Percentiles rank a stretch among this genome's conserved stretches.
Conservation (phyloP, 148 eudicot genomes). For the Camellia sinensis region DNA sequence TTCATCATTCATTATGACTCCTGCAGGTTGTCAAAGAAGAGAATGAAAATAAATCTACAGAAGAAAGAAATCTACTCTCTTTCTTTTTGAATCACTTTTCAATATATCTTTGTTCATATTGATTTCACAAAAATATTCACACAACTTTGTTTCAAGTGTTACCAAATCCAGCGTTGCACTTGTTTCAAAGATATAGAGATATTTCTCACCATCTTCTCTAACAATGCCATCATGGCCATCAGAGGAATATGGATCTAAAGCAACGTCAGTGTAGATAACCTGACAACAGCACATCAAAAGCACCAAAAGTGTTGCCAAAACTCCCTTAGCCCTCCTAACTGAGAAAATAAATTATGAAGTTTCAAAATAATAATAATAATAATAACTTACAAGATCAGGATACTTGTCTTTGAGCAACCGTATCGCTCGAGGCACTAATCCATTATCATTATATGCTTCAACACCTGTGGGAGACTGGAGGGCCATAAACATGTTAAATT, state of each 20-base stretch:
- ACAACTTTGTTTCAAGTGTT: not conserved
- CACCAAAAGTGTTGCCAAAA: slow-evolving; percentile 2
- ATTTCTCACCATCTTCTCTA: slow-evolving; percentile 85
- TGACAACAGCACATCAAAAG: slow-evolving; percentile 31
- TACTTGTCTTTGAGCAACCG: slow-evolving; percentile 86
- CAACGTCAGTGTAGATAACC: slow-evolving; percentile 94
- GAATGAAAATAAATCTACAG: too few species aligned
- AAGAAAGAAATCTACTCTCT: too few species aligned
- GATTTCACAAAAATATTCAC: not conserved
- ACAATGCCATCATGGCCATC: slow-evolving; percentile 99
- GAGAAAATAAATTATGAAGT: not conserved
- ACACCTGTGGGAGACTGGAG: slow-evolving; percentile 77
- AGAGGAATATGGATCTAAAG: slow-evolving; percentile 96
- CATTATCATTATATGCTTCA: slow-evolving; percentile 93
- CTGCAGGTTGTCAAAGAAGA: slow-evolving; percentile 33
- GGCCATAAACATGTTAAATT: slow-evolving; percentile 7
- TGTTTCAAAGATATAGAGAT: not conserved
- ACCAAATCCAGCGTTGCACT: not conserved
- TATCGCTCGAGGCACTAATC: slow-evolving; percentile 87
- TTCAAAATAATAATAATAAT: not conserved
- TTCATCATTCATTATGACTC: slow-evolving; percentile 97
- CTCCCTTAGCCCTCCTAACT: not conserved
- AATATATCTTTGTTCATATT: not conserved
- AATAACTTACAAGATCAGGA: slow-evolving; percentile 86
- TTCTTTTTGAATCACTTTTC: too few species aligned